Evolutionary conservation across 768 basidiomycete genomes (phyloP).

Genomic region (Calvatia gigantea): DNA sequence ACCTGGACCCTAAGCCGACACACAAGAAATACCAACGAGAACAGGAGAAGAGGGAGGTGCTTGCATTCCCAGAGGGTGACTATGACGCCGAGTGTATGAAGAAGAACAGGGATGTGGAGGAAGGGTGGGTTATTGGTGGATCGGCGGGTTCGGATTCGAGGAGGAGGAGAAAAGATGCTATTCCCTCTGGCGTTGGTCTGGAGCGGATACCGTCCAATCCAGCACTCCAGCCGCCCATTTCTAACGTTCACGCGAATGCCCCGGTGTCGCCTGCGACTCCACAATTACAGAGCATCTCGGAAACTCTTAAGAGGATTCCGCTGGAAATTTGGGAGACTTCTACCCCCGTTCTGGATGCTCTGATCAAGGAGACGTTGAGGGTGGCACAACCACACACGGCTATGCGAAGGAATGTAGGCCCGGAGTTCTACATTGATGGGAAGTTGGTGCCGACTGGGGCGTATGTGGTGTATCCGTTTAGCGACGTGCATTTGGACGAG

Average conservation of each 20-base stretch:
- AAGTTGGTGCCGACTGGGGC: conserved; percentile 70
- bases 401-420: conserved; percentile 77
- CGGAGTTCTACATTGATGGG: conserved; percentile 64
- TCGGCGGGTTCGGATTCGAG: neutral
- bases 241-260: no score
- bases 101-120: neutral
- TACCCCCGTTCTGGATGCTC: conserved; percentile 67
- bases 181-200: neutral
- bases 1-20: no score
- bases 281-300: conserved; percentile 28
- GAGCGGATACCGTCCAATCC: neutral
- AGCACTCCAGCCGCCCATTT: no score
- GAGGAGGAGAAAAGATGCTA: conserved; percentile 1
- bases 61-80: conserved; percentile 4
- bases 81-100: neutral
- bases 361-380: conserved; percentile 75
- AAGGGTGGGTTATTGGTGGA: neutral
- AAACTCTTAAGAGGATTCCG: conserved; percentile 55
- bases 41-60: neutral
- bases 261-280: neutral
- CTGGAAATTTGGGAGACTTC: conserved; percentile 67
- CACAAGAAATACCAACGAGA: no score
- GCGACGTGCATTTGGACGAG: conserved; percentile 73
- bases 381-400: conserved; percentile 78
- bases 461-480: conserved; percentile 77